Conservation (phyloP, 2,329 filamentous ascomycete genomes). For the Ustilaginoidea virens region DNA sequence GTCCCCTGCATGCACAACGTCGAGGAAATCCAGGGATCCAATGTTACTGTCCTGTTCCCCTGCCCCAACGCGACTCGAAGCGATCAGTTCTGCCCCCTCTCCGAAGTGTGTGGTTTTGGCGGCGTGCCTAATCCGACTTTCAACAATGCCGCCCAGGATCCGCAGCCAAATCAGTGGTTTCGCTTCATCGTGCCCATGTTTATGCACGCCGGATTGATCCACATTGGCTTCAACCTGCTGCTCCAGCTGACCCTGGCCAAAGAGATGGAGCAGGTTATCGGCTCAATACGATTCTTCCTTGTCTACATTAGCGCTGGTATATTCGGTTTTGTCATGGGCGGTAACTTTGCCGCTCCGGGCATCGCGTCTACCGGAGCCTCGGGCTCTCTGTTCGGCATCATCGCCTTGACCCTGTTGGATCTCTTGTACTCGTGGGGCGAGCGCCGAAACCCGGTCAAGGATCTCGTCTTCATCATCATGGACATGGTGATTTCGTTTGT, state of each 20-base stretch:
- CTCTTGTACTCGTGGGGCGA: constrained; percentile 86
- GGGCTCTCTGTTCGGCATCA: constrained; percentile 78
- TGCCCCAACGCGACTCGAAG: constrained; percentile 66
- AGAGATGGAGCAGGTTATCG: constrained; percentile 87
- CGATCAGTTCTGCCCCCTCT: constrained; percentile 51
- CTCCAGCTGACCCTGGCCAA: constrained; percentile 78
- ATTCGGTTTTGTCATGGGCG: constrained; percentile 89
- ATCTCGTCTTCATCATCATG: constrained; percentile 73
- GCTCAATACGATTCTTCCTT: constrained; percentile 71
- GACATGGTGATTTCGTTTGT: constrained; percentile 86
- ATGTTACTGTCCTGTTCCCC: constrained; percentile 42
- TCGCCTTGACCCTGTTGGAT: constrained; percentile 78
- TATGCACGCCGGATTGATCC: constrained; percentile 81
- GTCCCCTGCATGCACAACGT: constrained; percentile 89
- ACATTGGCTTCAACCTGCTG: constrained; percentile 91
- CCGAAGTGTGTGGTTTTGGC: constrained; percentile 69
- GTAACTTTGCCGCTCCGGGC: constrained; percentile 74
- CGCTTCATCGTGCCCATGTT: constrained; percentile 95
- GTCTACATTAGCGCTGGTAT: constrained; percentile 88
- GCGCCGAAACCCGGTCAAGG: constrained; percentile 59
- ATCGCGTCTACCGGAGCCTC: constrained; percentile 81
- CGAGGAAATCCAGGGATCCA: constrained; percentile 41
- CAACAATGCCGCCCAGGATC: constrained; percentile 31
- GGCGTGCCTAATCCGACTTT: constrained; percentile 53
- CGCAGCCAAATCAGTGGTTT: constrained; percentile 85